Evolutionary conservation across 805 yeast species (phyloP).

Genomic region (Suhomyces prunicola): DNA sequence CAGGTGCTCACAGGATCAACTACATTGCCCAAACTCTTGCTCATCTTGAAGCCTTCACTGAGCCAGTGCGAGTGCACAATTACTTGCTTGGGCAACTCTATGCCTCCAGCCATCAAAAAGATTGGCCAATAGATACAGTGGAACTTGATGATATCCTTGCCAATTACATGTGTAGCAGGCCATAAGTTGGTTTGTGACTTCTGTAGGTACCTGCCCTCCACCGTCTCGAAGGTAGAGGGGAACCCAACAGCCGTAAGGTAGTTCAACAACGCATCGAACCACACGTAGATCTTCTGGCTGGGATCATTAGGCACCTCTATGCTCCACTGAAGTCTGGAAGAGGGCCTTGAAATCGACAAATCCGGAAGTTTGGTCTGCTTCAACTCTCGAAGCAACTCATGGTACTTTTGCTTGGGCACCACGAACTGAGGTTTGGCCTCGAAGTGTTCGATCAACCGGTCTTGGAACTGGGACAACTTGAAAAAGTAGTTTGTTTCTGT

Average conservation of each 20-base stretch:
- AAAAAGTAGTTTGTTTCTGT: slow-evolving; percentile 88
- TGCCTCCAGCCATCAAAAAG: slow-evolving; percentile 76
- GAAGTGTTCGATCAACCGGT: slow-evolving; percentile 47
- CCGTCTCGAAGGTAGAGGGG: slow-evolving; percentile 17
- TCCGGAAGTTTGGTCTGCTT: slow-evolving; percentile 50
- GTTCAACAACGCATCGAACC: slow-evolving; percentile 93
- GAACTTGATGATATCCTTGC: slow-evolving; percentile 86
- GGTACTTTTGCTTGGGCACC: slow-evolving; percentile 57
- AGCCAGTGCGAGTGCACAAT: slow-evolving; percentile 96
- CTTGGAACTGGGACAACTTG: slow-evolving; percentile 59
- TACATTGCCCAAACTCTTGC: slow-evolving; percentile 88
- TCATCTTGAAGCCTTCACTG: slow-evolving; percentile 86
- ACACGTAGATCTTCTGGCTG: slow-evolving; percentile 82
- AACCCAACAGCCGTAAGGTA: slow-evolving; percentile 73
- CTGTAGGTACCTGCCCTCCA: neutral
- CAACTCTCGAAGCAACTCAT: slow-evolving; percentile 57
- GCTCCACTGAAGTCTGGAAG: slow-evolving; percentile 81
- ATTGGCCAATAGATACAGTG: slow-evolving; percentile 96
- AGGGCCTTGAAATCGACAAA: slow-evolving; percentile 84
- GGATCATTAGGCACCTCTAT: slow-evolving; percentile 80
- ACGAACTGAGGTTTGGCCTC: slow-evolving; percentile 56
- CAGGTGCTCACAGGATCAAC: slow-evolving; percentile 80
- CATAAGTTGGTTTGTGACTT: slow-evolving; percentile 31
- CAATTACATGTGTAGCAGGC: slow-evolving; percentile 82
- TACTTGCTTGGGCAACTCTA: slow-evolving; percentile 67